A percentile compares a stretch with the other conserved stretches of the same genome.
Evolutionary conservation across 805 yeast genomes (phyloP).

Genomic region (Lachancea meyersii): DNA sequence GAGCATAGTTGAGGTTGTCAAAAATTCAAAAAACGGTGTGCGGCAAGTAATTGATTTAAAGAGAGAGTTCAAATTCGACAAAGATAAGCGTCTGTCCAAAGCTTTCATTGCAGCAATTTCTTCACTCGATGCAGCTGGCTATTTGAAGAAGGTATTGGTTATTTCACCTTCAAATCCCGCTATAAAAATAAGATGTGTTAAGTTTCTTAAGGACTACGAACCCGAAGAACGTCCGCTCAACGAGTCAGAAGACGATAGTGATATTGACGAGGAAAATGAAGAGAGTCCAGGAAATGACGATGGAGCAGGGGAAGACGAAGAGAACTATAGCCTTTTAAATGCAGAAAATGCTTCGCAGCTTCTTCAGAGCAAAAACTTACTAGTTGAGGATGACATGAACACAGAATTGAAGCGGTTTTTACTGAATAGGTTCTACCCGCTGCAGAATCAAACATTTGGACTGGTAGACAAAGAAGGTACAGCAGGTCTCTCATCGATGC

Average conservation of each 20-base stretch:
- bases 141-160: constrained; percentile 47
- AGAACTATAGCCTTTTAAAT: constrained; percentile 29
- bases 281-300: constrained; percentile 27
- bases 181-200: constrained; percentile 43
- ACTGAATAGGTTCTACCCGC: constrained; percentile 53
- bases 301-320: constrained; percentile 28
- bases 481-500: constrained; percentile 57
- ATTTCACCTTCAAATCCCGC: constrained; percentile 41
- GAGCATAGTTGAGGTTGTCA: constrained; percentile 43
- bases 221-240: constrained; percentile 23
- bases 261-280: constrained; percentile 26
- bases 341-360: constrained; percentile 24
- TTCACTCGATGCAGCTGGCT: constrained; percentile 40
- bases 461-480: constrained; percentile 36
- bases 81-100: constrained; percentile 36
- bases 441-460: constrained; percentile 57
- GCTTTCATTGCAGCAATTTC: constrained; percentile 45
- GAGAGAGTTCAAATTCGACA: constrained; percentile 48
- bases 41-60: constrained; percentile 58
- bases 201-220: constrained; percentile 38
- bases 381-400: constrained; percentile 19
- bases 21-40: constrained; percentile 53
- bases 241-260: constrained; percentile 24
- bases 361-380: constrained; percentile 23
- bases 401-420: constrained; percentile 13